Base-by-base conservation (phyloP, 345 rosid species). In the Aegle marmelos region DNA sequence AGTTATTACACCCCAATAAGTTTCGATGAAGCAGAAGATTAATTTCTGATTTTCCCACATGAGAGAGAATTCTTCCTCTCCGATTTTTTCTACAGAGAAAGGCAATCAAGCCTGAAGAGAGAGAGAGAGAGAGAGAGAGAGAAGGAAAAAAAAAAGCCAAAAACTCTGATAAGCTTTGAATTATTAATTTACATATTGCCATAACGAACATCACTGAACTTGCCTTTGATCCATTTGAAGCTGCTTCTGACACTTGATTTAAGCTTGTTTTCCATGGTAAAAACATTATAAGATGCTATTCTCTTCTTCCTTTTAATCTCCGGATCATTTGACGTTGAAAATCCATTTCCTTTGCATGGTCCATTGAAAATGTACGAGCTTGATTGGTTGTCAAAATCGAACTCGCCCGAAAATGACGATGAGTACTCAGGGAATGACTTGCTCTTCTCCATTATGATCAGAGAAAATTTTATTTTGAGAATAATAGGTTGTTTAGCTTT, bases 181-280 rank as follows among this genome's bases (percentile, higher is more conserved):
- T 45, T 45, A 45, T 45, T 45, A 45, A 45, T n/a, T 86, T 77
- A 90, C 66, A 86, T 24, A 63, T 58, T 74, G 11, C 84, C 84
- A 28, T 86, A 85, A 24, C 86, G 89, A 73, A 28, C 85, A 37
- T 89, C 89, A 25, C 76, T 84, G 45, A 91, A 78, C 86, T 95
- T 95, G 90, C 67, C 88, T 89, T 95, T 92, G 90, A 95, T 90
- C 99, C 99, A 95, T 84, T 93, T 93, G 85, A 95, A 90, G 86
- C 98, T 91, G 86, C 74, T 93, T 78, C 91, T 89, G 2, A 93
- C 80, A 79, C 91, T 82, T 9, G 88, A 89, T 78, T 95, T 95
- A 57, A 95, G 83, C 86, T 93, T 95, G 34, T 90, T 90, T 82
- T 95, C 97, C 62, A 82, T 33, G 4, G 94, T 83, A 33, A 88